Conservation (phyloP, 805 yeast species). For the Barnettozyma populi region DNA sequence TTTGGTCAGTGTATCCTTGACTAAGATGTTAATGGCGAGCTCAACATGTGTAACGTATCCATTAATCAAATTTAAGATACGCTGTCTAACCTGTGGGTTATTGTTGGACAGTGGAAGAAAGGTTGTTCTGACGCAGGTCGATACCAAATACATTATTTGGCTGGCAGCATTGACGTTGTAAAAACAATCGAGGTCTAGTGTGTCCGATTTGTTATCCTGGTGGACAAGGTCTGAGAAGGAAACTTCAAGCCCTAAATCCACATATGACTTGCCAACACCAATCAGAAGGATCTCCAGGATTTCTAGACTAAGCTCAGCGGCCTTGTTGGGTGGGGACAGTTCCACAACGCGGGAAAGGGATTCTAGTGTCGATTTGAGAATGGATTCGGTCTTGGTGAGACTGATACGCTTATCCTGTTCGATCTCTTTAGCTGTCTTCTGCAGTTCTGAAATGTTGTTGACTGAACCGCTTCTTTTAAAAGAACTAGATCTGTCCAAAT, state of each 20-base stretch:
- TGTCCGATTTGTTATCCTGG: slow-evolving; percentile 28
- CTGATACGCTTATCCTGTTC: slow-evolving; percentile 22
- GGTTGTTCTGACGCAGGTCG: slow-evolving; percentile 69
- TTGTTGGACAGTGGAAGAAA: slow-evolving; percentile 69
- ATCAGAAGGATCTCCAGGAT: slow-evolving; percentile 60
- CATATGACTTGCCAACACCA: slow-evolving; percentile 68
- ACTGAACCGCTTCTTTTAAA: slow-evolving; percentile 22
- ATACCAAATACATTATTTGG: slow-evolving; percentile 57
- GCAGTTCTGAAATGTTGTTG: slow-evolving; percentile 4
- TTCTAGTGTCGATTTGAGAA: slow-evolving; percentile 70
- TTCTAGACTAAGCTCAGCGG: slow-evolving; percentile 53
- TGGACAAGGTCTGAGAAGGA: slow-evolving; percentile 45
- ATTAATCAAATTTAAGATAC: slow-evolving; percentile 59
- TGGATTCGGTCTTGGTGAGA: slow-evolving; percentile 49
- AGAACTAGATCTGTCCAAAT: slow-evolving; percentile 39
- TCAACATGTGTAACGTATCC: slow-evolving; percentile 57
- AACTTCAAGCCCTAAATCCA: slow-evolving; percentile 70
- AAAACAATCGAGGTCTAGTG: slow-evolving; percentile 42
- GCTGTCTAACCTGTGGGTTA: slow-evolving; percentile 48
- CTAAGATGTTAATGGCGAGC: slow-evolving; percentile 54
- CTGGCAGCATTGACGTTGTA: slow-evolving; percentile 46
- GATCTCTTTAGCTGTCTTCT: slow-evolving; percentile 3
- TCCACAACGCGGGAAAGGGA: slow-evolving; percentile 73
- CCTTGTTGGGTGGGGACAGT: slow-evolving; percentile 55
- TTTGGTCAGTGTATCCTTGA: slow-evolving; percentile 52